Base-by-base conservation (phyloP, 176 grass and related monocot genomes). In the Coix lacrymajobi region DNA sequence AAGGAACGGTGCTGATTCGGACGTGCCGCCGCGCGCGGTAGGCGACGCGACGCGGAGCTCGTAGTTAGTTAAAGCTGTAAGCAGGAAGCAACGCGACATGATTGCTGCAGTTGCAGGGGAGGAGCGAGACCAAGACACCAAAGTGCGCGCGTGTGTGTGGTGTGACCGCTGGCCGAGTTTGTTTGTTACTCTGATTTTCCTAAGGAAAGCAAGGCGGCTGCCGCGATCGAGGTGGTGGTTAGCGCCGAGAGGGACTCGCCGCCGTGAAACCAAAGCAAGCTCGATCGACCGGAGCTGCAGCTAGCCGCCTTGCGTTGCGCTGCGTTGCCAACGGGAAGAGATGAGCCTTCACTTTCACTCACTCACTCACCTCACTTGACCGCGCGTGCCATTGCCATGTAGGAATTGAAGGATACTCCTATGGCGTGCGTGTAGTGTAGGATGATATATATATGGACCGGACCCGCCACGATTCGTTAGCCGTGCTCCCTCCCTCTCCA, bases 61-160 rank as follows among this genome's bases (percentile, higher is more conserved):
- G 69, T 15, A 89, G 88, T 83, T 87, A 75, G 84, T 90, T 90
- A 90, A 90, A 90, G 68, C 88, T 83, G 79, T 90, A 69, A 69
- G 75, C 26, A 43, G 80, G 84, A 90, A 90, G 84, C 84, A 83
- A 83, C 80, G 84, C 84, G 79, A 83, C 80, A 69, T 90, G 84
- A 90, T 90, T 83, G 74, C 52, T 9, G 43, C 10, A 2, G 41
- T n/a, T n/a, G n/a, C n/a, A n/a, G 12, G 2, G 43, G 43, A 13
- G 13, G 41, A 44, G n/a, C n/a, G n/a, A n/a, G n/a, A n/a, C n/a
- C n/a, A n/a, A n/a, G n/a, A n/a, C n/a, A n/a, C n/a, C n/a, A n/a
- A n/a, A n/a, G 26, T 62, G 61, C 38, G 78, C 3, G 62, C n/a
- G n/a, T n/a, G n/a, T n/a, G 34, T 78, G 65, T 17, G 79, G 71